A percentile compares a stretch with the other conserved stretches of the same genome.
Evolutionary conservation across 345 rosid genomes (phyloP).

Genomic region (Lepidium didymum): DNA sequence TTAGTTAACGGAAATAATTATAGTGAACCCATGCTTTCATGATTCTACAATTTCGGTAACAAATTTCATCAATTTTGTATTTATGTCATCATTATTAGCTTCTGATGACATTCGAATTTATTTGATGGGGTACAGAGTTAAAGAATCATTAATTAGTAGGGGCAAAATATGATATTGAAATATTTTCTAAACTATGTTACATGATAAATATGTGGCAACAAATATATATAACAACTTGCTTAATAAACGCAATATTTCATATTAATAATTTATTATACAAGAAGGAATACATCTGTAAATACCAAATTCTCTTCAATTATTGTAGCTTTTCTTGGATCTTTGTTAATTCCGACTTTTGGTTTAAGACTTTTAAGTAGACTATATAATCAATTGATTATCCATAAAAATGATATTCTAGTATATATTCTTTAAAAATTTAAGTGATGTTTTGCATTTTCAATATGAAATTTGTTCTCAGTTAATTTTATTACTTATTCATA

Average conservation of each 20-base stretch:
- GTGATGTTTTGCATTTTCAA: no score
- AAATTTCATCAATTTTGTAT: background rate
- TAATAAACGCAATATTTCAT: background rate
- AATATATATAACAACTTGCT: background rate
- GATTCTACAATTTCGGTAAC: constrained; percentile 5
- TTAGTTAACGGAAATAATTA: constrained; percentile 9
- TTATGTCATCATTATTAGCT: background rate
- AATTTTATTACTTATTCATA: no score
- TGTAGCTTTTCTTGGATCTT: constrained; percentile 12
- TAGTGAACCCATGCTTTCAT: constrained; percentile 13
- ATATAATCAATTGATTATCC: no score
- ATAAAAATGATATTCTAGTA: no score
- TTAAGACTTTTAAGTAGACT: no score
- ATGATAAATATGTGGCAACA: background rate
- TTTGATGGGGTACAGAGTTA: constrained; percentile 16
- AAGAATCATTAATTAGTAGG: constrained; percentile 7
- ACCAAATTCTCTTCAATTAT: constrained; percentile 18
- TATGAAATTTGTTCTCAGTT: no score
- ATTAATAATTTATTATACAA: background rate
- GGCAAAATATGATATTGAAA: background rate
- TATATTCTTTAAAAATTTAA: no score
- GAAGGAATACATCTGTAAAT: constrained; percentile 2
- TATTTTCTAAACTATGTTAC: no score
- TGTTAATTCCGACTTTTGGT: no score
- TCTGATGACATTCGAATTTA: constrained; percentile 11